Base-by-base conservation (phyloP, 495 filamentous ascomycete genomes). In the Penicillium salamii region DNA sequence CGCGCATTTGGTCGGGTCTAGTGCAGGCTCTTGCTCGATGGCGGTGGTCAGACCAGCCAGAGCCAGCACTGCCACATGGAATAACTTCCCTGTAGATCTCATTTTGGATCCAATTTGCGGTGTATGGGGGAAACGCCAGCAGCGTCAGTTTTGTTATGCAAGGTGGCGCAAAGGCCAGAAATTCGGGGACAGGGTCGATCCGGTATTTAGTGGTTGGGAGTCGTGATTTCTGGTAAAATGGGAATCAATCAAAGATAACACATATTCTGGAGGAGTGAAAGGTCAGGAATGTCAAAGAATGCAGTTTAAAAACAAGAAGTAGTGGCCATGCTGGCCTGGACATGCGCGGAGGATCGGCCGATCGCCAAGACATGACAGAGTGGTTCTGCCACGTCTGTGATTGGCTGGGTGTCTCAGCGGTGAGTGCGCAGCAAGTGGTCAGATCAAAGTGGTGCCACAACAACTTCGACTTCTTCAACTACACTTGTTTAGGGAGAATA, bases 41-140 rank as follows among this genome's bases (percentile, higher is more conserved):
- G 72, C 71, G 40, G 67, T 59, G 37, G 80, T 66, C 13, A 84
- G 68, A 23, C 72, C 74, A 65, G 84, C 81, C 57, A 92, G 78
- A 52, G 85, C 76, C 63, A 91, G 91, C 35, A 90, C 70, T 41
- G 88, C 86, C 55, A 91, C 71, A 68, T 85, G 91, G 67, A 91
- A 90, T 17, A 83, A 69, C 57, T 79, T 80, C 43, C 80, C 77
- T 35, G 84, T 80, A 46, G 85, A 74, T 57, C 78, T 84, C 87
- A 90, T 91, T 13, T 61, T 67, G 57, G 23, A 23, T 46, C 46
- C 44, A 21, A 51, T 17, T 44, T 37, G 28, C 20, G 21, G 9
- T 35, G 47, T 31, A 14, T 12, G 14, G 21, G 48, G 18, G 19
- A 26, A 18, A 24, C 37, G 21, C 20, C n/a, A 32, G 21, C 19